Evolutionary conservation across 2,329 filamentous ascomycete genomes (phyloP).

Genomic region (Aspergillus puulaauensis): DNA sequence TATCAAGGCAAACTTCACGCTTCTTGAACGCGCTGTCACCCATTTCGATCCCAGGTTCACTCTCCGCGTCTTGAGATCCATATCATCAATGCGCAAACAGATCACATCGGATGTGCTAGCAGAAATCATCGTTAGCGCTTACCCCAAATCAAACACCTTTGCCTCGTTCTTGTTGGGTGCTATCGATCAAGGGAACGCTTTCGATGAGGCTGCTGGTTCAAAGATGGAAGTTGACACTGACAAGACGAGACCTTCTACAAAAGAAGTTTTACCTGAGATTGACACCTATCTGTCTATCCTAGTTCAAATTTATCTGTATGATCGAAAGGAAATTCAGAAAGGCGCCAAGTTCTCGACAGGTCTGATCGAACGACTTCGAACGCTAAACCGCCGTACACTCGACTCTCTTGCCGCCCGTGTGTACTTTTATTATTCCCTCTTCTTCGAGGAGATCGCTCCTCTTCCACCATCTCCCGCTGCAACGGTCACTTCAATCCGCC

Average conservation of each 20-base stretch:
- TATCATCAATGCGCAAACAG: slow-evolving; percentile 92
- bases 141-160: slow-evolving; percentile 65
- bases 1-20: slow-evolving; percentile 89
- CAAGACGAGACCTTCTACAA: slow-evolving; percentile 63
- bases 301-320: slow-evolving; percentile 82
- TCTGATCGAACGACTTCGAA: slow-evolving; percentile 80
- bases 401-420: slow-evolving; percentile 92
- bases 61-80: slow-evolving; percentile 87
- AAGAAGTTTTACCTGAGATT: slow-evolving; percentile 81
- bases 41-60: slow-evolving; percentile 96
- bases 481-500: slow-evolving; percentile 80
- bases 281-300: slow-evolving; percentile 87
- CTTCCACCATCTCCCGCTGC: slow-evolving; percentile 86
- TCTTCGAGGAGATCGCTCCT: slow-evolving; percentile 86
- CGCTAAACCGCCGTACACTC: slow-evolving; percentile 87
- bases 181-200: slow-evolving; percentile 65
- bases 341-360: slow-evolving; percentile 82
- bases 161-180: slow-evolving; percentile 70
- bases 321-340: slow-evolving; percentile 75
- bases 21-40: slow-evolving; percentile 87
- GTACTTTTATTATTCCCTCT: slow-evolving; percentile 97
- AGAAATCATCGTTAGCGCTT: slow-evolving; percentile 78
- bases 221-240: slow-evolving; percentile 76
- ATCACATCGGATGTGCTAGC: slow-evolving; percentile 78
- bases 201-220: slow-evolving; percentile 55